Conservation (phyloP, 805 yeast genomes). For the Candida schatavii region DNA sequence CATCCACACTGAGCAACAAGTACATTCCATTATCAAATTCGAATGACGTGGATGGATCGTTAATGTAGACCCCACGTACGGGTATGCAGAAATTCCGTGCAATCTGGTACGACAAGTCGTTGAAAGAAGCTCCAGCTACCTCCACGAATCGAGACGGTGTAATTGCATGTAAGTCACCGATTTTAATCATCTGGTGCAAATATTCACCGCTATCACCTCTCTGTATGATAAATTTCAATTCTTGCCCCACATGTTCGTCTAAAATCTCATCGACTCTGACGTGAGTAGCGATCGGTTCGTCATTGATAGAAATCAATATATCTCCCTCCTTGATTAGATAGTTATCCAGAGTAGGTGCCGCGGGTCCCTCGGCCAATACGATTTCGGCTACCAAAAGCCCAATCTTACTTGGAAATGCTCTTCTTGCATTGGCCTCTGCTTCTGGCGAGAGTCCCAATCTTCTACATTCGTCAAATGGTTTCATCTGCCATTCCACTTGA, state of each 20-base stretch:
- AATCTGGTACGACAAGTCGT: slow-evolving; percentile 81
- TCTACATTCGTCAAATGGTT: slow-evolving; percentile 88
- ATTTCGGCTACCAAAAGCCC: slow-evolving; percentile 84
- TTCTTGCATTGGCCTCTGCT: slow-evolving; percentile 68
- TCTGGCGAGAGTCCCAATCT: slow-evolving; percentile 78
- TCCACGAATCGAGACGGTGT: slow-evolving; percentile 81
- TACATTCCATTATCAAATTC: slow-evolving; percentile 70
- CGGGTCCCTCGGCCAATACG: slow-evolving; percentile 83
- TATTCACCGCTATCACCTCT: slow-evolving; percentile 61
- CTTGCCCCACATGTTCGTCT: slow-evolving; percentile 65
- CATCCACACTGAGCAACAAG: slow-evolving; percentile 77
- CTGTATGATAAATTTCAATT: slow-evolving; percentile 57
- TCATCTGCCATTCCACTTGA: slow-evolving; percentile 83
- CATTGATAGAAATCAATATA: slow-evolving; percentile 71
- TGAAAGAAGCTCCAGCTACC: slow-evolving; percentile 85
- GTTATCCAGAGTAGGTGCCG: slow-evolving; percentile 36
- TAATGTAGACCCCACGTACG: slow-evolving; percentile 77
- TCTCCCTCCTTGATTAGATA: slow-evolving; percentile 79
- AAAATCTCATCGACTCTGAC: slow-evolving; percentile 79
- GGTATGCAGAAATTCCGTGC: slow-evolving; percentile 84
- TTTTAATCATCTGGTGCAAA: slow-evolving; percentile 46
- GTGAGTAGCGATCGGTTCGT: slow-evolving; percentile 61
- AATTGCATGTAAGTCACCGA: slow-evolving; percentile 76
- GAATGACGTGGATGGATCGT: slow-evolving; percentile 77
- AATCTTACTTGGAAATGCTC: slow-evolving; percentile 65